Evolutionary conservation across 2,329 filamentous ascomycete genomes (phyloP), one percentile per base, ranked within the genome.

Genomic region (Zasmidium cellare): DNA sequence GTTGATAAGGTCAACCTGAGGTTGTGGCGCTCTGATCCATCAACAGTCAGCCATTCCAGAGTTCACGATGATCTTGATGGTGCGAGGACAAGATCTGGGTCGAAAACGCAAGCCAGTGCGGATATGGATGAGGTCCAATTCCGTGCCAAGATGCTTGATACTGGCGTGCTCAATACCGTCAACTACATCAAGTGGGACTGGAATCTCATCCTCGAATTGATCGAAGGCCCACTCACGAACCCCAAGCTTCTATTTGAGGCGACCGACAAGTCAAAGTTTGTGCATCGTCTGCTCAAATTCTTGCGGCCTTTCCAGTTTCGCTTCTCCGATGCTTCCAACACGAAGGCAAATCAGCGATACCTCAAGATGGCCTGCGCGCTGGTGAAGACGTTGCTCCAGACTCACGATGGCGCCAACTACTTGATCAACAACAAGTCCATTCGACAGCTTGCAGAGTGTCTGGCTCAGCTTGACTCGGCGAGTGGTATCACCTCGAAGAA

Each of bases 151-250:
- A 82, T 89, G 69, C 72, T 92, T 18, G 90, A 97, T 60, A 94
- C 91, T 3, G 87, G 91, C 55, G 91, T 99, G 1, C 79, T 97
- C 47, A 90, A 88, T 62, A 94, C 90, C 59, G 91, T 91, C 61
- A 97, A 96, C 66, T 96, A 90, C 69, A 81, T 86, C 41, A 99
- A 99, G 73, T 99, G 94, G 94, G 93, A 96, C 71, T 99, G 96
- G 94, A 91, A 96, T 61, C 80, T 96, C 38, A 92, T 99, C 45
- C 83, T 92, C 58, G 89, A 88, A 67, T 87, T 97, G 53, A 92
- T 99, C 35, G 93, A 97, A 71, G 96, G 94, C 0, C 94, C 96
- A 1, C 77, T 99, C 20, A 88, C 92, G 22, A 96, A 92, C 64
- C 88, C 92, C 0, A 97, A 96, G 74, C 84, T 94, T 11, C 81